phyloP scores from a whole-genome alignment of 2,329 filamentous ascomycete genomes.

The Leptographium radiaticola region DNA sequence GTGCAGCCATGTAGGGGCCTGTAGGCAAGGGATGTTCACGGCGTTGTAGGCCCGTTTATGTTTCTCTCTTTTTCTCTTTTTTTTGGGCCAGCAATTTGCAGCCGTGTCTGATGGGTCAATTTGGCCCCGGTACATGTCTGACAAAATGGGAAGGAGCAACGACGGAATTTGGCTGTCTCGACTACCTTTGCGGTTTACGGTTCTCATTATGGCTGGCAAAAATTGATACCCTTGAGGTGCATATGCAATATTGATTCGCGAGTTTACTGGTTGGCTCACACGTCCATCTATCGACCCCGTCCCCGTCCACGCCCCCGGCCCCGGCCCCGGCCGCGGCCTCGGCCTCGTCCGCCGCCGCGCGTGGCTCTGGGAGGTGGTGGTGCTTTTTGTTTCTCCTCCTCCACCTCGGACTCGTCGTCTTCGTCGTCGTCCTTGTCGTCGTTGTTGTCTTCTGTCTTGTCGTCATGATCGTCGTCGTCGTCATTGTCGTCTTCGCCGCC shows the following conservation, averaged over 20 bases:
- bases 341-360: conserved; percentile 6
- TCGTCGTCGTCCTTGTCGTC: neutral
- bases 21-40: neutral
- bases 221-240: neutral
- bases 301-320: conserved; percentile 8
- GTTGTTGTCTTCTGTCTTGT: neutral
- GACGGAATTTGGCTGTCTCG: no score
- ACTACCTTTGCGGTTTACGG: neutral
- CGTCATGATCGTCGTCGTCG: neutral
- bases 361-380: conserved; percentile 2
- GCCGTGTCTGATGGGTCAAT: no score
- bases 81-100: no score
- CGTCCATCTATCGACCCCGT: neutral
- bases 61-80: no score
- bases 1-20: neutral
- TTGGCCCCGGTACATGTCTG: no score
- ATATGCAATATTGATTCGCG: neutral
- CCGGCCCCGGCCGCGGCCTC: conserved; percentile 6
- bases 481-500: neutral
- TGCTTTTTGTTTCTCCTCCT: conserved; percentile 4
- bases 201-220: neutral
- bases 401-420: conserved; percentile 4
- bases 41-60: neutral
- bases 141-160: no score
- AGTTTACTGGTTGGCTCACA: neutral